Base-by-base conservation (phyloP, 305 asterid species). In the Solanum hybrid region DNA sequence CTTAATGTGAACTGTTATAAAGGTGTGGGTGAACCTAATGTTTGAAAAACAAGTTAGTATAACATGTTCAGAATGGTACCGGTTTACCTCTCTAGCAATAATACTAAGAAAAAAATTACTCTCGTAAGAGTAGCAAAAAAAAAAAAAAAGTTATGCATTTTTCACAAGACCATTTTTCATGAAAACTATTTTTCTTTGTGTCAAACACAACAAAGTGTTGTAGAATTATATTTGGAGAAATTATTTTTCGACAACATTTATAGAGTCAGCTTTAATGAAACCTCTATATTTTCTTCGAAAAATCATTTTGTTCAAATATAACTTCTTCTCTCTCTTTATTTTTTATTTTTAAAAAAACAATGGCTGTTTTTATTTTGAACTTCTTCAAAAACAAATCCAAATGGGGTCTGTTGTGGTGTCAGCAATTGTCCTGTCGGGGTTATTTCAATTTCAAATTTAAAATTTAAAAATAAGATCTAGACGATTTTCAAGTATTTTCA, bases 321-420 rank as follows among this genome's bases (percentile, higher is more conserved):
- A 17, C n/a, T n/a, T n/a, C n/a, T n/a, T n/a, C 51, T 40, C 6
- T 40, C 15, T 40, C 2, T 40, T 0, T 10, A 0, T 10, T 0
- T 45, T 45, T 14, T 15, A 38, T n/a, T n/a, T n/a, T n/a, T n/a
- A n/a, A n/a, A n/a, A n/a, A n/a, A 64, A 66, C 0, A 66, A 66
- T 66, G 75, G 31, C 12, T 66, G 26, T 66, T n/a, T 66, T 66
- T 45, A n/a, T 66, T 66, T 66, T 22, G 31, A 66, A 27, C 6
- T 69, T 72, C 29, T 72, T 27, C 32, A 29, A 14, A 73, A 73
- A 2, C 9, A 71, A 26, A 71, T 71, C 22, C 36, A 72, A 72
- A 27, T 72, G 36, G 78, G 78, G 24, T 73, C 37, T 29, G n/a
- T 73, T 73, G 24, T 73, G 79, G 79, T 29, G 11, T 73, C 11